Base-by-base conservation (phyloP, 805 yeast genomes). In the Ogataea chonburiensis region DNA sequence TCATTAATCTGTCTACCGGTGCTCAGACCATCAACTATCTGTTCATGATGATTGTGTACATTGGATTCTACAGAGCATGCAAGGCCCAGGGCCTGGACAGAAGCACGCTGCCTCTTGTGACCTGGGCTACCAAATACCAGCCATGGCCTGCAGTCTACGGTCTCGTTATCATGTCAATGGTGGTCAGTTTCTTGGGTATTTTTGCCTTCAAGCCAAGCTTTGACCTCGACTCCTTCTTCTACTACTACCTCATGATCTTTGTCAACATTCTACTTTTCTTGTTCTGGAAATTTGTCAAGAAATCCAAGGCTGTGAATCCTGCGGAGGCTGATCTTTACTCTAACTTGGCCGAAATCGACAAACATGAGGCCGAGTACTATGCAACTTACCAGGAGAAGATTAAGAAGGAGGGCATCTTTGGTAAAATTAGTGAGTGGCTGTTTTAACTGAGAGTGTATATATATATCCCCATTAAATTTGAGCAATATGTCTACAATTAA, bases 1-100 rank as follows among this genome's bases (percentile, higher is more conserved):
- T 59, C 58, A 38, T 58, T 24, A 56, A 57, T 40, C 39, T 53
- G 34, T 43, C 52, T 40, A 56, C 61, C 4, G 61, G 58, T 43
- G 45, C 53, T 12, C 63, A 56, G 38, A 48, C 54, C 13, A 12
- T 46, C 24, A 58, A 58, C 31, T 58, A 57, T 23, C 42, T 53
- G 23, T 42, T 47, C 32, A 60, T 60, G 64, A 53, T 54, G 55
- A 61, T 73, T 31, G 75, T 83, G 14, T 85, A 77, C 52, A 46
- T 80, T 18, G 69, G 77, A 32, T 86, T 82, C 61, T 73, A 77
- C 58, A 69, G 71, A 40, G 88, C 84, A 1, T 72, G 80, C 50
- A 55, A 63, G 33, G 76, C 67, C 1, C 87, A 84, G 50, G 69
- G 70, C 12, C 46, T 75, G 15, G 73, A 67, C 56, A 68, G 77